Evolutionary conservation across 768 basidiomycete genomes (phyloP).

Genomic region (Xerocomellus dryophilus): DNA sequence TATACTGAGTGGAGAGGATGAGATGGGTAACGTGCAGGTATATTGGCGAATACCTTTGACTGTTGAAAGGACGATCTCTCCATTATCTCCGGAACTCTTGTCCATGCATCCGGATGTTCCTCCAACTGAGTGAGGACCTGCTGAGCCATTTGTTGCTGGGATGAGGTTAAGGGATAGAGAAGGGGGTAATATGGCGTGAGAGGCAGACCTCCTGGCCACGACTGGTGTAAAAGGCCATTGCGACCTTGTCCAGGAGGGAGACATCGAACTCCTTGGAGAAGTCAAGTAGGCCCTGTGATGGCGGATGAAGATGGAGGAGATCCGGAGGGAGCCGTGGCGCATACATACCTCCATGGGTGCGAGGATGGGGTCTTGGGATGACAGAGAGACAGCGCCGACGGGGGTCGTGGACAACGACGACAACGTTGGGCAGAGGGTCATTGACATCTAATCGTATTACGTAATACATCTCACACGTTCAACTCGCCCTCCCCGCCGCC

Average conservation of each 20-base stretch:
- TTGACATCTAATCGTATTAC: constrained; percentile 33
- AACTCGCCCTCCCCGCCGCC: neutral
- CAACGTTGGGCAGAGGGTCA: constrained; percentile 36
- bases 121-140: constrained; percentile 93
- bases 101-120: constrained; percentile 96
- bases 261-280: constrained; percentile 94
- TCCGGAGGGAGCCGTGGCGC: neutral
- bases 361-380: constrained; percentile 8
- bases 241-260: constrained; percentile 87
- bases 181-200: constrained; percentile 5
- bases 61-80: constrained; percentile 83
- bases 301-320: constrained; percentile 4
- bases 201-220: constrained; percentile 71
- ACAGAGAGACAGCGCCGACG: constrained; percentile 3
- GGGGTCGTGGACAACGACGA: constrained; percentile 18
- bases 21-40: neutral
- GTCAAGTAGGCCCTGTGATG: constrained; percentile 77
- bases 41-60: constrained; percentile 58
- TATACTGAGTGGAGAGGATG: constrained; percentile 58
- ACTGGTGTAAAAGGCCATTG: constrained; percentile 87
- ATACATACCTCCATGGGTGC: constrained; percentile 39
- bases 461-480: constrained; percentile 29
- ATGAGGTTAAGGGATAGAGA: constrained; percentile 7
- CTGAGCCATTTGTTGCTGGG: constrained; percentile 92
- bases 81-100: constrained; percentile 90